These are phyloP conservation scores for Pseudocercospora crystallina DNA, from an alignment of 2,329 filamentous ascomycete species.

Conservation along the genomic window DNA sequence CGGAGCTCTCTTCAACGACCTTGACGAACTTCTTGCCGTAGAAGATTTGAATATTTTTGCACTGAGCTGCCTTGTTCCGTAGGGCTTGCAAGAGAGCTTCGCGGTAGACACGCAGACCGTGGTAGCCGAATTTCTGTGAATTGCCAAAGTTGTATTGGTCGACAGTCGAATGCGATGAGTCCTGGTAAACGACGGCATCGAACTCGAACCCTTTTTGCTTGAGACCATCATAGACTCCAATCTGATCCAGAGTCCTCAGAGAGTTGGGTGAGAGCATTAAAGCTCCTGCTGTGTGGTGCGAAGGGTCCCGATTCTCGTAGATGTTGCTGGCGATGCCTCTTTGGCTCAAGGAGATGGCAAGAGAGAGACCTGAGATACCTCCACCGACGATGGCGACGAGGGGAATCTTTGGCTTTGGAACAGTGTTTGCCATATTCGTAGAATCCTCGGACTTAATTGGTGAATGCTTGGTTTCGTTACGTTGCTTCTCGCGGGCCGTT, in stretches of 20 bases:
- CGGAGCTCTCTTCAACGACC: conserved; percentile 39
- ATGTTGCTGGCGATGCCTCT: conserved; percentile 48
- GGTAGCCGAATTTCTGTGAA: conserved; percentile 49
- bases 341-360: no score
- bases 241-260: conserved; percentile 36
- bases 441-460: no score
- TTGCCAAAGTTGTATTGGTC: conserved; percentile 32
- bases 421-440: no score
- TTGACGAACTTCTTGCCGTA: conserved; percentile 51
- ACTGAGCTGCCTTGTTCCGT: no score
- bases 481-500: no score
- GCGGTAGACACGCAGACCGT: conserved; percentile 46
- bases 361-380: no score
- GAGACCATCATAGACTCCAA: conserved; percentile 48
- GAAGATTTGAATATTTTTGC: conserved; percentile 42
- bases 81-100: conserved; percentile 52
- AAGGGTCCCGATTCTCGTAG: conserved; percentile 57
- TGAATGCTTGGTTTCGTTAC: no score
- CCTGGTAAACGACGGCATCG: conserved; percentile 49
- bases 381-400: no score
- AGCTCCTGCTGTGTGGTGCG: conserved; percentile 47
- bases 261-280: conserved; percentile 49
- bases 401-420: no score
- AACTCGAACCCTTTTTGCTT: conserved; percentile 50
- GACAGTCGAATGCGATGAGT: conserved; percentile 20